phyloP scores from a whole-genome alignment of 192 early-diverging fungal species.

The Coemansia guatemalensis region DNA sequence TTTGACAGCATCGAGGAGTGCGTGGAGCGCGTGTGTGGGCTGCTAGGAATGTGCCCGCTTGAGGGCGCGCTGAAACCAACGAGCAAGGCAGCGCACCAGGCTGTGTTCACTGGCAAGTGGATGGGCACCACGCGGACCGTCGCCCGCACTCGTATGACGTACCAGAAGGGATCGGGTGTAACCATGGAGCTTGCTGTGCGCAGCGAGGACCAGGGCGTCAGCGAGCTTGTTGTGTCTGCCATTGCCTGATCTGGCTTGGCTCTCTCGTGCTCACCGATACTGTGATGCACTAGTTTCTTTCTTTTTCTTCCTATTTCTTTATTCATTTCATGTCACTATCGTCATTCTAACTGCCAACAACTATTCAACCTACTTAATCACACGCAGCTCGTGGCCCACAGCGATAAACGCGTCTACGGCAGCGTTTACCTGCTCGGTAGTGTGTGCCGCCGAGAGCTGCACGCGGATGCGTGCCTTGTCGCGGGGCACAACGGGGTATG shows the following conservation, averaged over 20 bases:
- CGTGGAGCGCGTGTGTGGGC: slow-evolving; percentile 58
- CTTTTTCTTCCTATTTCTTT: slow-evolving; percentile 1
- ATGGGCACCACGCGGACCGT: slow-evolving; percentile 74
- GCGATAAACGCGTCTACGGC: slow-evolving; percentile 58
- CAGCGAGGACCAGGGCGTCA: slow-evolving; percentile 63
- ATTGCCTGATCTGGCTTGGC: slow-evolving; percentile 59
- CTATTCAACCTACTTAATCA: slow-evolving; percentile 19
- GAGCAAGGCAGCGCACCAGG: slow-evolving; percentile 78
- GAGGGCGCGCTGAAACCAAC: slow-evolving; percentile 71
- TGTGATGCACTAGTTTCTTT: background rate
- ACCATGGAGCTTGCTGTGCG: slow-evolving; percentile 90
- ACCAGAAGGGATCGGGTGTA: slow-evolving; percentile 76
- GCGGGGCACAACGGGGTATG: slow-evolving; percentile 60
- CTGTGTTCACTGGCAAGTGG: slow-evolving; percentile 84
- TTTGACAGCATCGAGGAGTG: slow-evolving; percentile 54
- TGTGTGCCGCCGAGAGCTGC: slow-evolving; percentile 57
- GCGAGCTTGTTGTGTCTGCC: slow-evolving; percentile 74
- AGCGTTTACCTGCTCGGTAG: slow-evolving; percentile 51
- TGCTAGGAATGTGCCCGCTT: slow-evolving; percentile 85
- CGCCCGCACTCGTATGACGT: slow-evolving; percentile 87
- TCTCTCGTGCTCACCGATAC: background rate
- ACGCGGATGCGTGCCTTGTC: slow-evolving; percentile 60
- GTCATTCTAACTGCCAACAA: background rate
- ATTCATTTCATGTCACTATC: slow-evolving; percentile 2
- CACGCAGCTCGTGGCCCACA: slow-evolving; percentile 46